Evolutionary conservation across 108 stramenopile species (phyloP).

Genomic region (Schizochytrium sp.): DNA sequence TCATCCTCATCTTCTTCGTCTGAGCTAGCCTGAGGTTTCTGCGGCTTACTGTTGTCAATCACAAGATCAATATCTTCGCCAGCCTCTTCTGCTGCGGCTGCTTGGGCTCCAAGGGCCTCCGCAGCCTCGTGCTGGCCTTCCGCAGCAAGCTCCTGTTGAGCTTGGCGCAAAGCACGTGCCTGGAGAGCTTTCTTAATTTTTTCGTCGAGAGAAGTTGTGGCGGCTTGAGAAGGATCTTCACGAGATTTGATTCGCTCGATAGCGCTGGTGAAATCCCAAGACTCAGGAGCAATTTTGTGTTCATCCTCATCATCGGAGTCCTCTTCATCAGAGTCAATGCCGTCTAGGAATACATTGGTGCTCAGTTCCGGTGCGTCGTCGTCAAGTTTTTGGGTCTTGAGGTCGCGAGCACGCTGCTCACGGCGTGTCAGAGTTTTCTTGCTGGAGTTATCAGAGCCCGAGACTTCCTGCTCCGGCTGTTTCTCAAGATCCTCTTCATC

Average conservation of each 20-base stretch:
- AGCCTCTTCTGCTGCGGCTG: not conserved
- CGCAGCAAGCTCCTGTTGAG: not conserved
- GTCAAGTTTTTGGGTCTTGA: not conserved
- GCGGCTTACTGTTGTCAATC: not conserved
- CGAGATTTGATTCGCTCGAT: conserved; percentile 10
- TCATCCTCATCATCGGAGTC: not conserved
- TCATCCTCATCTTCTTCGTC: conserved; percentile 32
- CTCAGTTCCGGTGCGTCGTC: not conserved
- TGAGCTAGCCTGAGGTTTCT: not conserved
- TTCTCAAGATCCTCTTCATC: no score
- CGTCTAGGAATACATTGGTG: not conserved
- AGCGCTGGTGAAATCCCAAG: conserved; percentile 51
- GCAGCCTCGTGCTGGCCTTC: conserved; percentile 21
- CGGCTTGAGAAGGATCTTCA: not conserved
- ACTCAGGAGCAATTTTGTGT: conserved; percentile 20
- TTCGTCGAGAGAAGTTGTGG: not conserved
- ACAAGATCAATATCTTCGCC: not conserved
- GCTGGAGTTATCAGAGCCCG: not conserved
- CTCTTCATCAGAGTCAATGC: not conserved
- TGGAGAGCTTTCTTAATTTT: conserved; percentile 9
- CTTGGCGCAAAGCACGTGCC: not conserved
- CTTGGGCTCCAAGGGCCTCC: not conserved
- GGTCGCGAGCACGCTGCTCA: not conserved
- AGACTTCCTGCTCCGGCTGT: no score
- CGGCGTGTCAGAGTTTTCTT: not conserved